phyloP scores from a whole-genome alignment of 164 flowering plant species.

The Tinospora cordifolia region DNA sequence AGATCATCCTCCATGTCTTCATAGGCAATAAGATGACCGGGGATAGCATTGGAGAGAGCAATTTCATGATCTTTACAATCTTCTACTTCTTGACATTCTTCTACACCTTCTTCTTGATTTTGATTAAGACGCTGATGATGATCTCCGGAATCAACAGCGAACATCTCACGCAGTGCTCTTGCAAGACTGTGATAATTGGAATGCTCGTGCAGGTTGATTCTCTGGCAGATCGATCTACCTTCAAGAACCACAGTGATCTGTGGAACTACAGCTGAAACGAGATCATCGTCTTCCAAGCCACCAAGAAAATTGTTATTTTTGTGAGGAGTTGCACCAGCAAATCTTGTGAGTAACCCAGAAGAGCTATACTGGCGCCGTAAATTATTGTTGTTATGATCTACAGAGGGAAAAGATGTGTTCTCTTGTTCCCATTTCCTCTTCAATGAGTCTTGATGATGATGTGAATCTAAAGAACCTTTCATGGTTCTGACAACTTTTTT shows the following conservation, averaged over 20 bases:
- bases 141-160: constrained; percentile 35
- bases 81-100: not conserved
- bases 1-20: constrained; percentile 87
- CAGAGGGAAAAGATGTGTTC: not conserved
- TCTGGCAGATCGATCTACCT: constrained; percentile 81
- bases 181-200: constrained; percentile 60
- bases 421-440: constrained; percentile 37
- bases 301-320: constrained; percentile 4
- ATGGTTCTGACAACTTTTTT: constrained; percentile 12
- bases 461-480: constrained; percentile 23
- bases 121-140: not conserved
- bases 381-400: constrained; percentile 3
- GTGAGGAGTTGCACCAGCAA: constrained; percentile 9
- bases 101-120: not conserved
- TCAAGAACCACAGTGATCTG: constrained; percentile 74
- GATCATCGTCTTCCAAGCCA: constrained; percentile 33
- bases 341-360: constrained; percentile 10
- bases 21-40: constrained; percentile 72
- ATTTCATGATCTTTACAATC: constrained; percentile 17
- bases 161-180: constrained; percentile 59
- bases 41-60: constrained; percentile 62
- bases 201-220: constrained; percentile 58
- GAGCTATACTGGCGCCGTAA: constrained; percentile 6
- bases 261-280: constrained; percentile 40
- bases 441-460: constrained; percentile 31